Base-by-base conservation (phyloP, 1,139 yeast species). In the Hansenula lynferdii region DNA sequence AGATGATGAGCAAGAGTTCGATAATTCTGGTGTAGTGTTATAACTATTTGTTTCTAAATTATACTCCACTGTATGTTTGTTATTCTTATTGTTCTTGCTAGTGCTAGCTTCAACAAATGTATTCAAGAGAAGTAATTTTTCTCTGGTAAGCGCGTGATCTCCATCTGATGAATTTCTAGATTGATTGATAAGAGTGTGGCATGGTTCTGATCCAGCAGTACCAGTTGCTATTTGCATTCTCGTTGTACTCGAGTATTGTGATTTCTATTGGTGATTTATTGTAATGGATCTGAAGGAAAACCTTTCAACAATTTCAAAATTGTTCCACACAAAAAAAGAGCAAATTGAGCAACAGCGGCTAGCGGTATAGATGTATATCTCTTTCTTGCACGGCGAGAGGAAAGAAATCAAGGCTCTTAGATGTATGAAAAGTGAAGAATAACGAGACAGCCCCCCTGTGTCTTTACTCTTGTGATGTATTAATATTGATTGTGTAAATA, bases 381-480 rank as follows among this genome's bases (percentile, higher is more conserved):
- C 16, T 26, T 26, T 8, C 6, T 9, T 24, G 5, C 4, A 12
- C 6, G 19, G 6, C 9, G 9, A 6, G 20, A 18, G 6, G 30
- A 28, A 10, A 19, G 23, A 19, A 12, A 8, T 6, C 12, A 9
- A n/a, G n/a, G n/a, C n/a, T n/a, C n/a, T n/a, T n/a, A 17, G 21
- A 3, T 5, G 5, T 16, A 5, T 9, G 15, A 15, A 18, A 11
- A 14, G 22, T 19, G 17, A 20, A 8, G 21, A 22, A 18, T 12
- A 28, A 19, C 18, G 12, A n/a, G 19, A 28, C 31, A 28, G 31
- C 31, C 31, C 31, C 31, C 24, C 31, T 28, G 31, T 16, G 11
- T 28, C 31, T 28, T 28, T 28, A 28, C 31, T 28, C 31, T 28
- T n/a, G n/a, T n/a, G n/a, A 9, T 26, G 28, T 26, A 10, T 15